Evolutionary conservation across 2,329 filamentous ascomycete species (phyloP).

Genomic region (Lachnellula subtilissima): DNA sequence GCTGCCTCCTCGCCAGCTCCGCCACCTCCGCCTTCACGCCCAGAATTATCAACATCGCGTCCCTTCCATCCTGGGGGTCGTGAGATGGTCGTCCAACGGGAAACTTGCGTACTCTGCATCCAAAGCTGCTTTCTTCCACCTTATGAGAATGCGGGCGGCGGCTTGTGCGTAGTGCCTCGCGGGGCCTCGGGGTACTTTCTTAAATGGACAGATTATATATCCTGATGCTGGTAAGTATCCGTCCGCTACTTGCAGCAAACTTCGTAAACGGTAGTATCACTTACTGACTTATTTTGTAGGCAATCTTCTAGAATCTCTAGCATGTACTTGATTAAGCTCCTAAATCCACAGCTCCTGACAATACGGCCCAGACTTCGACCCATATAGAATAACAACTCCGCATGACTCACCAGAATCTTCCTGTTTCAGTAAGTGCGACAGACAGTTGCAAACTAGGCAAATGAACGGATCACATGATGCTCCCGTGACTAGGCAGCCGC

Average conservation of each 20-base stretch:
- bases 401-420: background rate
- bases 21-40: constrained; percentile 27
- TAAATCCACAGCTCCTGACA: background rate
- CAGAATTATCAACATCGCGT: constrained; percentile 19
- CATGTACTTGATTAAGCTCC: constrained; percentile 24
- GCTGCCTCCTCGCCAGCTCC: constrained; percentile 52
- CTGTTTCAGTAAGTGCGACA: background rate
- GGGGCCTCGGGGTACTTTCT: constrained; percentile 45
- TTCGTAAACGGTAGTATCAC: background rate
- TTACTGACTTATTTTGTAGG: constrained; percentile 13
- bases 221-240: constrained; percentile 39
- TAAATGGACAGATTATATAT: constrained; percentile 49
- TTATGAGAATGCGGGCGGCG: constrained; percentile 50
- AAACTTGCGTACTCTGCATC: constrained; percentile 33
- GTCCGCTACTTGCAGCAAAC: background rate
- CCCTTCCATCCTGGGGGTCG: constrained; percentile 16
- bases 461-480: constrained; percentile 1
- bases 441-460: background rate
- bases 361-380: background rate
- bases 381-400: background rate
- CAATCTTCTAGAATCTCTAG: constrained; percentile 28
- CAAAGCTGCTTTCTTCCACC: constrained; percentile 45
- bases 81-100: constrained; percentile 26
- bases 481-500: background rate
- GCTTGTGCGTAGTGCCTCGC: constrained; percentile 47